Conservation (phyloP, 2,329 filamentous ascomycete species). For the Purpureocillium lavendulum region DNA sequence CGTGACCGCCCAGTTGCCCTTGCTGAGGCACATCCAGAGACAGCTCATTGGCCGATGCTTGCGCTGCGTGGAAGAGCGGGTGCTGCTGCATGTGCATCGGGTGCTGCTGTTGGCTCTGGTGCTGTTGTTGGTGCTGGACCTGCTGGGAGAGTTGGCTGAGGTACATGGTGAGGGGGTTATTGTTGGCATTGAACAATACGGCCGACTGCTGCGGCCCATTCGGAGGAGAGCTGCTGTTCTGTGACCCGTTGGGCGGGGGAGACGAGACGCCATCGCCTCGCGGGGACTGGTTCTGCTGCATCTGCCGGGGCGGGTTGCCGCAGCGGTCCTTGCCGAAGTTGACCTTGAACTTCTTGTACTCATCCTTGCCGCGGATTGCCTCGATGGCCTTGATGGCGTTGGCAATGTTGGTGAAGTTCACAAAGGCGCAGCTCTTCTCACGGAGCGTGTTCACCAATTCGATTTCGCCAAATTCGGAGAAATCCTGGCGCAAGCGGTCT, state of each 20-base stretch:
- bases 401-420: constrained; percentile 99
- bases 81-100: constrained; percentile 68
- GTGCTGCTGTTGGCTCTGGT: constrained; percentile 67
- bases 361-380: constrained; percentile 85
- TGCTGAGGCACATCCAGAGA: constrained; percentile 52
- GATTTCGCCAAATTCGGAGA: constrained; percentile 95
- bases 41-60: constrained; percentile 49
- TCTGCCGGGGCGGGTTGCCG: constrained; percentile 89
- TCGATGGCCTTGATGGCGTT: constrained; percentile 99
- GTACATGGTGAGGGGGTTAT: constrained; percentile 90
- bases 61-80: constrained; percentile 68
- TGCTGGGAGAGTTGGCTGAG: constrained; percentile 73
- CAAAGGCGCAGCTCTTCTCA: constrained; percentile 98
- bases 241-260: constrained; percentile 51
- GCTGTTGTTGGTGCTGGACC: constrained; percentile 65
- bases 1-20: constrained; percentile 52
- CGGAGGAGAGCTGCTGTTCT: constrained; percentile 49
- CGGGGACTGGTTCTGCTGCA: constrained; percentile 61
- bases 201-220: constrained; percentile 55
- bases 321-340: constrained; percentile 99
- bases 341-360: constrained; percentile 98
- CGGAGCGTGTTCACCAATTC: constrained; percentile 93
- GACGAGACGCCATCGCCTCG: constrained; percentile 52
- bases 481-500: constrained; percentile 90
- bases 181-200: constrained; percentile 70